These are phyloP conservation scores for Daedalea quercina DNA, from an alignment of 768 basidiomycete species.

Conservation along the genomic window DNA sequence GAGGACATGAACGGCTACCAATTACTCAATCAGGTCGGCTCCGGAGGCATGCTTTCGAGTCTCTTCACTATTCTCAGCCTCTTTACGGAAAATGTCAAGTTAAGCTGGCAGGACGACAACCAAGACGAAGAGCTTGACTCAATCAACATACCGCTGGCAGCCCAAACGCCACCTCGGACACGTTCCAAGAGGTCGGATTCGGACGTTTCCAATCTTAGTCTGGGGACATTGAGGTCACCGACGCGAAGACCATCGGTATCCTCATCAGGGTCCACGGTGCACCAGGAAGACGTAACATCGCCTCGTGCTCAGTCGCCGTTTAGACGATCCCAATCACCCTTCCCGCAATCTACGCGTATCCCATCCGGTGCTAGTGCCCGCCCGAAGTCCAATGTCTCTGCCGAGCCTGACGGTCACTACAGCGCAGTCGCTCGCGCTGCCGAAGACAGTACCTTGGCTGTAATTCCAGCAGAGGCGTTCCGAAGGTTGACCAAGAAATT, in stretches of 20 bases:
- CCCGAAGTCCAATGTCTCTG: slow-evolving; percentile 1
- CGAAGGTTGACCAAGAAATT: slow-evolving; percentile 90
- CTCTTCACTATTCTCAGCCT: slow-evolving; percentile 95
- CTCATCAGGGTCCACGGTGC: slow-evolving; percentile 65
- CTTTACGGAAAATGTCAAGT: slow-evolving; percentile 91
- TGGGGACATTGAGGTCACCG: slow-evolving; percentile 29
- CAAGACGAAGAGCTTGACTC: slow-evolving; percentile 15
- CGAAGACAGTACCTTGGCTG: slow-evolving; percentile 93
- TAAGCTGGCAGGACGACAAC: slow-evolving; percentile 77
- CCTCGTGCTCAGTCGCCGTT: slow-evolving; percentile 17
- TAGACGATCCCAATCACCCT: slow-evolving; percentile 8
- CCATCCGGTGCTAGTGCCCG: slow-evolving; percentile 1
- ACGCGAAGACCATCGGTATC: slow-evolving; percentile 52
- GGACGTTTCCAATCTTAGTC: slow-evolving; percentile 57
- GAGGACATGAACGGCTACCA: slow-evolving; percentile 95
- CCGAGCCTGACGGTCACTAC: slow-evolving; percentile 35
- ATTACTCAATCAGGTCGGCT: slow-evolving; percentile 91
- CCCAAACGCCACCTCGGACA: slow-evolving; percentile 9
- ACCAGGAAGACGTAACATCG: slow-evolving; percentile 31
- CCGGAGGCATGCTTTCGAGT: slow-evolving; percentile 91
- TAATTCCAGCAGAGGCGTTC: slow-evolving; percentile 98
- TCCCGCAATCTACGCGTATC: not conserved
- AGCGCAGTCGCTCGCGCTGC: slow-evolving; percentile 89
- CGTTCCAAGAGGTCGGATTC: slow-evolving; percentile 41
- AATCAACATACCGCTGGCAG: slow-evolving; percentile 7